Evolutionary conservation across 495 filamentous ascomycete species (phyloP), one percentile per base, ranked within the genome.

Genomic region (Lophiostoma macrostomum): DNA sequence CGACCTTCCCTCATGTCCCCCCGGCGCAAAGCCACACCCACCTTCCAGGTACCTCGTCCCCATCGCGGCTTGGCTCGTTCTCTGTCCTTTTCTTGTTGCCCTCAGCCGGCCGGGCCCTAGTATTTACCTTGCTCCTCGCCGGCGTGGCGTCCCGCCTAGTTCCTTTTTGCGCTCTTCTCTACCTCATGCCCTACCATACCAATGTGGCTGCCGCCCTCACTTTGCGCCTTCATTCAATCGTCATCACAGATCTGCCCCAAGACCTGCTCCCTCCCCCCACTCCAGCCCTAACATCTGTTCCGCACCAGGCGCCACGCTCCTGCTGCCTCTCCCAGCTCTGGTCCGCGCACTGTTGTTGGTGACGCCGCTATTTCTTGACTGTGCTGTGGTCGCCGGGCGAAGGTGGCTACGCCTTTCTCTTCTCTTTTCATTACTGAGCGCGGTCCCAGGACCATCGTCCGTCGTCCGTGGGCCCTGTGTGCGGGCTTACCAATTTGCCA

Each of bases 401-500:
- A 61, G 52, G 58, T 46, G 58, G 42, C 48, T 29, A 4, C 38
- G 40, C 55, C n/a, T 32, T n/a, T 19, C 22, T 37, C 36, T 13
- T 27, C 13, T 28, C 27, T 32, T n/a, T 28, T 31, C 42, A 48
- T 40, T 41, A 12, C 44, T 43, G 41, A 57, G 25, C 35, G 31
- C 44, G 49, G 28, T 20, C 28, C 23, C 36, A 38, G 52, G 43
- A 34, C 25, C 29, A 38, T 14, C 30, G 10, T 37, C 23, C 20
- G 20, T 50, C 24, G 5, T 5, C 25, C 14, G 34, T 32, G 39
- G 47, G 44, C 45, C 44, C 57, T 18, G 28, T 28, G 40, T 25
- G 44, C 20, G 32, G 44, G 34, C 29, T 48, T 56, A 56, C 58
- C 52, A 61, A 61, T 61, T 52, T 51, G 53, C 42, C 47, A 44